These are phyloP conservation scores for Solanum chacoense DNA, from an alignment of 305 asterid species.

Conservation along the genomic window DNA sequence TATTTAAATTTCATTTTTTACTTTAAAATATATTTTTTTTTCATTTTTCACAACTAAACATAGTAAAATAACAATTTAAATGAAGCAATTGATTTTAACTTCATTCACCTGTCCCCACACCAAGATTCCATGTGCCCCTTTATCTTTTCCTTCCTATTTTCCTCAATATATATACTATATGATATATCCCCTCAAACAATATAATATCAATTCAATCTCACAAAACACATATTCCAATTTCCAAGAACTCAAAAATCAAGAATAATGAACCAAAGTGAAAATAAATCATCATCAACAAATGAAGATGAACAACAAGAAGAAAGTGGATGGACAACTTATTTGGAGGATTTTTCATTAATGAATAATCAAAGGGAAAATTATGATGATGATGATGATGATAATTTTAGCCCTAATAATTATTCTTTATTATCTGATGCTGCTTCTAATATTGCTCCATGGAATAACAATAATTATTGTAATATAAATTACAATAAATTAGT, in stretches of 20 bases:
- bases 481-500: background rate
- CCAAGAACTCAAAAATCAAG: background rate
- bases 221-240: background rate
- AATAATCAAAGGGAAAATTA: background rate
- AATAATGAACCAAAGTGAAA: background rate
- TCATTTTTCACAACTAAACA: background rate
- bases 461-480: background rate
- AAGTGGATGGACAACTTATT: constrained; percentile 6
- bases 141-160: background rate
- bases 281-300: background rate
- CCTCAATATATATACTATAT: background rate
- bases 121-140: background rate
- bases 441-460: background rate
- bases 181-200: background rate
- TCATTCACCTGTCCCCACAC: background rate
- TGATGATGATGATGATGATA: background rate
- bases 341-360: background rate
- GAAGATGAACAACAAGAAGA: background rate
- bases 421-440: constrained; percentile 1
- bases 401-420: background rate
- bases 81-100: background rate
- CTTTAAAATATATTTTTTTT: fast-evolving
- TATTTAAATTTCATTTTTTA: too few relatives aligned
- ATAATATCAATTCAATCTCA: background rate
- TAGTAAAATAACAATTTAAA: background rate